Evolutionary conservation across 2,329 filamentous ascomycete genomes (phyloP), one percentile per base, ranked within the genome.

Genomic region (Colletotrichum sp.): DNA sequence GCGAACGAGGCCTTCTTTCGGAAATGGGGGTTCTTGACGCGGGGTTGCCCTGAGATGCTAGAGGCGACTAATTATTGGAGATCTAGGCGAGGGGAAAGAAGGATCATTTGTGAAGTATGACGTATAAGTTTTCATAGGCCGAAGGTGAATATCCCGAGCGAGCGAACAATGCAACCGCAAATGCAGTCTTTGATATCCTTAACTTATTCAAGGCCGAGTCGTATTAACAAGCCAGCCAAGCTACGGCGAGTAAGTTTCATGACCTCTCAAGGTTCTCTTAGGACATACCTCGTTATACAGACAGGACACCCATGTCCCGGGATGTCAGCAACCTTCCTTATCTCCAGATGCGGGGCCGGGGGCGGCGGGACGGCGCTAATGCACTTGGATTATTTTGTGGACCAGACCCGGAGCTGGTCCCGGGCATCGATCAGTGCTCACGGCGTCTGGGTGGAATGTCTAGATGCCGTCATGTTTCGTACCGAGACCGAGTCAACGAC

Each of bases 11-110:
- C 74, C 0, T 90, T 91, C 76, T 77, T 87, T 2, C 81, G 80
- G 43, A 89, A 88, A 75, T 90, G 87, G 86, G 81, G 78, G 2
- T 82, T 82, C 80, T 67, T 87, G 10, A 61, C 87, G 0, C 76
- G 78, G 2, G 85, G 82, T 0, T 87, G 85, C 68, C 74, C 76
- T 0, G 84, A 87, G 39, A 57, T 87, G 5, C 71, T 86, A 12
- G 77, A 81, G n/a, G 80, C 82, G 28, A 85, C 84, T 6, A 85
- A 86, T 78, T 76, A 74, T 4, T 61, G 59, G 59, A 32, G 59
- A 34, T 16, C 26, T n/a, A 61, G 7, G 0, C 59, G 59, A 26
- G 59, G 28, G 28, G 59, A 61, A n/a, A 26, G 26, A 30, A 32
- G 10, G 18, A 34, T 61, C 28, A 18, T 61, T 13, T 34, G 3